Evolutionary conservation across 176 grass and related monocot genomes (phyloP), one percentile per base, ranked within the genome.

Genomic region (Paspalum vaginatum): DNA sequence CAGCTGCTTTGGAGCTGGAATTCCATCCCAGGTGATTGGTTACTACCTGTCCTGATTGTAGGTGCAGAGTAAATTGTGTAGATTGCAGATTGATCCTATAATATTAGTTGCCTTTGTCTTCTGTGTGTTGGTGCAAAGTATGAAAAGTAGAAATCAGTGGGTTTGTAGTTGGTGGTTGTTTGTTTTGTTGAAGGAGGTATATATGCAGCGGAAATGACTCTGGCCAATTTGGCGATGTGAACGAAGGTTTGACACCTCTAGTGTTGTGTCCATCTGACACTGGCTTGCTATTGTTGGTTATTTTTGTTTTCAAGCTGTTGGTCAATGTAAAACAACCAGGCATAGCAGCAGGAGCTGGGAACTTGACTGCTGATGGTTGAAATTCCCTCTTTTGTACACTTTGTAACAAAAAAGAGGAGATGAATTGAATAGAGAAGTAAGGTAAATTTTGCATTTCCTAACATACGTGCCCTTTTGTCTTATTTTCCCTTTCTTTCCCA

Each of bases 21-120:
- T 86, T 71, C 11, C 45, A 18, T 75, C 42, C 8, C 50, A 86
- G 85, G 77, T 86, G 61, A 86, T 45, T 77, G 18, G 9, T 24
- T 59, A 18, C 53, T 9, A 63, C 4, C 45, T 81, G 21, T 59
- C 42, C 69, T 75, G 26, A 75, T 68, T 74, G 27, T 75, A 68
- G 77, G 25, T 75, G 50, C 64, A 65, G 41, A 47, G 66, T 78
- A 65, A 72, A 78, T 54, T 65, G 65, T 79, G 75, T 74, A 84
- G 60, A 79, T 84, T 83, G 39, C 39, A 65, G 61, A 66, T 78
- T 83, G 43, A 79, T 52, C 41, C 0, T 75, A 59, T 46, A 44
- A 43, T 58, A 50, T 18, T 68, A 40, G 68, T 18, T 51, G 25
- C 50, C 46, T 7, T 37, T 54, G 15, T 66, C 20, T 78, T 58